phyloP scores from a whole-genome alignment of 805 yeast species.

The Candida wancherniae region DNA sequence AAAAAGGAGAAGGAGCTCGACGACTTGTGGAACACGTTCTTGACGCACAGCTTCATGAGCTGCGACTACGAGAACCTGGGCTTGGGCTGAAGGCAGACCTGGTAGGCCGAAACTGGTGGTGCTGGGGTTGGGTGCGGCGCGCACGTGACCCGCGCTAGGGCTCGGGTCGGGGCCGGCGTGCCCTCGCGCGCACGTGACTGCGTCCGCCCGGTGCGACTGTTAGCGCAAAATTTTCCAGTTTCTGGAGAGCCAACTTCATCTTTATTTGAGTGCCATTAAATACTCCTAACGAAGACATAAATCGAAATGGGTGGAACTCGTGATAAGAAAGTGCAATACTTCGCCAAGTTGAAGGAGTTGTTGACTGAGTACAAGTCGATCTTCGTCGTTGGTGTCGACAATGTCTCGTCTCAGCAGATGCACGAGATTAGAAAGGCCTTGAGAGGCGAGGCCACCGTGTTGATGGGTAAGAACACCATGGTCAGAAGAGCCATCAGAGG shows the following conservation, averaged over 20 bases:
- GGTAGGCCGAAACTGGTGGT: too few relatives aligned
- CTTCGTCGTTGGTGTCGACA: slow-evolving; percentile 99
- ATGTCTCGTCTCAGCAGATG: slow-evolving; percentile 99
- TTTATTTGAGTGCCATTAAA: slow-evolving; percentile 59
- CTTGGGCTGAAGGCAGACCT: slow-evolving; percentile 27
- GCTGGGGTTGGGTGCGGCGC: not conserved
- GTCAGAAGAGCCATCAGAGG: slow-evolving; percentile 99
- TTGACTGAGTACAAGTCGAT: slow-evolving; percentile 96
- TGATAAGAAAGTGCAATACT: slow-evolving; percentile 95
- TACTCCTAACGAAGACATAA: slow-evolving; percentile 71
- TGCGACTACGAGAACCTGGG: slow-evolving; percentile 58
- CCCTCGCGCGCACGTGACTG: not conserved
- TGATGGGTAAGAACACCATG: slow-evolving; percentile 99
- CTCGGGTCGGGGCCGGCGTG: slow-evolving; percentile 1
- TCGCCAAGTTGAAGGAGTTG: slow-evolving; percentile 89
- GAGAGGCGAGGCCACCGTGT: slow-evolving; percentile 90
- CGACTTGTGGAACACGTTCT: slow-evolving; percentile 52
- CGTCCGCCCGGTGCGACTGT: not conserved
- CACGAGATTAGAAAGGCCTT: slow-evolving; percentile 98
- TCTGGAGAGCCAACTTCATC: not conserved
- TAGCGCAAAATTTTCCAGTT: slow-evolving; percentile 8
- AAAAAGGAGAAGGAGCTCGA: slow-evolving; percentile 18
- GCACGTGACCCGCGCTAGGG: slow-evolving; percentile 5
- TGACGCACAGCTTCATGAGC: slow-evolving; percentile 57
- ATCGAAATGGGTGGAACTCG: slow-evolving; percentile 99